phyloP scores from a whole-genome alignment of 176 grass and related monocot species.

The Chloris gayana region DNA sequence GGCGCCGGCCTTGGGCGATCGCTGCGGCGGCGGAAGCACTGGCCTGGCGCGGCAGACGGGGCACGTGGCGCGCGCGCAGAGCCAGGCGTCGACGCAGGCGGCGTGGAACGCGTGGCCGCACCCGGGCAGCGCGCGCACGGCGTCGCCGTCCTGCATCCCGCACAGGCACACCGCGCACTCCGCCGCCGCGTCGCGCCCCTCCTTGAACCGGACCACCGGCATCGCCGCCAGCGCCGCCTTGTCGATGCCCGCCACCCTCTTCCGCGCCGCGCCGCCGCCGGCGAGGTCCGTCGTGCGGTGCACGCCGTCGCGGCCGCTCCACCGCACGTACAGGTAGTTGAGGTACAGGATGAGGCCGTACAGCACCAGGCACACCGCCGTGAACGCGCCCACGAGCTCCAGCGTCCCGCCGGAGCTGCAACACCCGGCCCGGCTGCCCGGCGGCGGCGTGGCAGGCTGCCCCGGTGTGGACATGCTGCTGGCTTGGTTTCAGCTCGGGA shows the following conservation, averaged over 20 bases:
- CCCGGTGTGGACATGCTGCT: background rate
- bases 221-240: slow-evolving; percentile 52
- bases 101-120: slow-evolving; percentile 62
- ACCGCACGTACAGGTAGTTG: slow-evolving; percentile 61
- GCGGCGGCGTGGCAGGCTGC: background rate
- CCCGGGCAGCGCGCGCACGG: slow-evolving; percentile 54
- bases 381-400: slow-evolving; percentile 64
- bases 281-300: slow-evolving; percentile 15
- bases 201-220: slow-evolving; percentile 46
- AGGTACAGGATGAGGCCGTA: slow-evolving; percentile 60
- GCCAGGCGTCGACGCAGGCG: slow-evolving; percentile 55
- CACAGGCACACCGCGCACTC: slow-evolving; percentile 60
- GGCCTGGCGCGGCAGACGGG: slow-evolving; percentile 58
- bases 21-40: slow-evolving; percentile 27
- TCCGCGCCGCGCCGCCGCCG: background rate
- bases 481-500: background rate
- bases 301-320: slow-evolving; percentile 60
- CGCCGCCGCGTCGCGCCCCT: slow-evolving; percentile 9
- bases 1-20: slow-evolving; percentile 2
- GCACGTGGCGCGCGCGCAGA: slow-evolving; percentile 49
- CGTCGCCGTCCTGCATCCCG: slow-evolving; percentile 63
- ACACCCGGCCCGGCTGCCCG: background rate
- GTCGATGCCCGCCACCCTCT: slow-evolving; percentile 38
- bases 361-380: slow-evolving; percentile 57
- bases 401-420: slow-evolving; percentile 52